Evolutionary conservation across 768 basidiomycete species (phyloP), one percentile per base, ranked within the genome.

Genomic region (Boletus reticuloceps): DNA sequence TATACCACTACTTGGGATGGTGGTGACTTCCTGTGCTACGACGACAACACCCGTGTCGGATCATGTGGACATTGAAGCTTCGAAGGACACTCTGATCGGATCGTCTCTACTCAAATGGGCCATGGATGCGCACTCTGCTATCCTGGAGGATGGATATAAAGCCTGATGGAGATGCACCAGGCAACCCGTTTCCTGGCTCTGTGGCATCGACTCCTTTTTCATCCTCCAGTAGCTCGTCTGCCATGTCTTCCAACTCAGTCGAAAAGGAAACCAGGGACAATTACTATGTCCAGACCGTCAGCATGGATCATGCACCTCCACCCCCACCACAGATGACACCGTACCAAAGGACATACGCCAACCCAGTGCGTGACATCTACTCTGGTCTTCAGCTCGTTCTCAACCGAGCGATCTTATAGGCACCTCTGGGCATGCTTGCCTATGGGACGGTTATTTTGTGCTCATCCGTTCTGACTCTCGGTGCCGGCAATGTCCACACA

Each of bases 361-460:
- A 67, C 36, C 64, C 67, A 1, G 66, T 66, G 32, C 11, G 65
- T 57, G 14, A 34, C 5, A 7, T 42, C 37, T 34, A 27, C 10
- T 27, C 7, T 14, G 2, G 6, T 47, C 16, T 53, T 46, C 22
- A 8, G 34, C 27, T 40, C 11, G 27, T 47, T 52, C 51, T 43
- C 11, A 45, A 32, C 34, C 12, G 41, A 51, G 17, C n/a, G 27
- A 39, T 40, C 20, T 41, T 48, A 9, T 40, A 69, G 68, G 61
- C 61, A 44, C 66, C 67, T 42, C 39, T 70, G 45, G 67, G 67
- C 9, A 65, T 70, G 66, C 58, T 68, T 54, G 58, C 66, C 20
- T 68, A 65, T 27, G 64, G 69, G 22, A 66, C 67, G 13, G 69
- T 65, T 34, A 67, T 70, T 17, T 50, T 70, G 47, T 70, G 69